Evolutionary conservation across 202 grass and related monocot genomes (phyloP), one percentile per base, ranked within the genome.

Genomic region (Dendrocalamus latiflorus): DNA sequence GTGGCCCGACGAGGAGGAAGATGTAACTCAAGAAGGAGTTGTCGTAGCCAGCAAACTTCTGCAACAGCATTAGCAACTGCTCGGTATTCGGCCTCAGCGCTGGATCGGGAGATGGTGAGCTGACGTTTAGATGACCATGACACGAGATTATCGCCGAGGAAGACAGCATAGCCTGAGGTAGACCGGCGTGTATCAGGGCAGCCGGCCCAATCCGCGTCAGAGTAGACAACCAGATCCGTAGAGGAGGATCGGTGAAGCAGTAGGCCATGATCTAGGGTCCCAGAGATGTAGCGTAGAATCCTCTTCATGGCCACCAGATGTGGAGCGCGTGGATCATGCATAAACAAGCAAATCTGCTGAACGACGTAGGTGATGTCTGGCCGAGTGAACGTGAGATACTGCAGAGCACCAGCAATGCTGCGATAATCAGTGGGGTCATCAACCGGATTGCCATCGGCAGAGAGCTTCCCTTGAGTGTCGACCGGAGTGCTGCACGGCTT

Each of bases 361-460:
- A 28, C 26, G 1, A 2, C 26, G 26, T 28, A 28, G 26, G 26
- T 28, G 26, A 28, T 28, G 26, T 28, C 26, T 28, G 1, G 26
- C 26, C 1, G 26, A 28, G 26, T 28, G 26, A 28, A 28, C 2
- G 26, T 28, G 26, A 1, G 26, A 28, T 28, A 28, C 1, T 28
- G 26, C 0, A 51, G 16, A 51, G 16, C 16, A 6, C 48, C 16
- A 17, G 15, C 14, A 7, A 50, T 50, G 48, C 47, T 51, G 6
- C 6, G 48, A 51, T 51, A 50, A 2, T 2, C 16, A 0, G 65
- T 68, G 2, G 38, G 37, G 11, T 68, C 38, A 13, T 0, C 65
- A 21, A 43, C 20, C 0, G 20, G 9, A 2, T n/a, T 38, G 0
- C 2, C 18, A 43, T 21, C 2, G 5, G 5, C 4, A 2, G 20